Evolutionary conservation across 345 rosid genomes (phyloP).

Genomic region (Laguncularia racemosa): DNA sequence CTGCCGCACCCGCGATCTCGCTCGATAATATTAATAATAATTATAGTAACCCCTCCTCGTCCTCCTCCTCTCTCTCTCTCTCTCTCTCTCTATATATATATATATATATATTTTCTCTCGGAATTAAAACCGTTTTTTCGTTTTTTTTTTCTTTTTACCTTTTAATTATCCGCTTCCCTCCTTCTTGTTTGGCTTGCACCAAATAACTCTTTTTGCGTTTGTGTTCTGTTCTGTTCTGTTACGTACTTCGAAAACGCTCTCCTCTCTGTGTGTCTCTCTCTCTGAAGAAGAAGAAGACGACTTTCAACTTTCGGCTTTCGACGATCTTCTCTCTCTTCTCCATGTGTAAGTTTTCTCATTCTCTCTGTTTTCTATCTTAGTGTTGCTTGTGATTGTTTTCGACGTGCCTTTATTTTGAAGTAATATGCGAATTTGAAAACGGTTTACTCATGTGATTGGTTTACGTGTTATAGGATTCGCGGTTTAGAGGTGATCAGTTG

Average conservation of each 20-base stretch:
- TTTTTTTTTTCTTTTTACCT: too few relatives aligned
- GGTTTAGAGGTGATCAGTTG: slow-evolving; percentile 26
- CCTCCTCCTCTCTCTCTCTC: slow-evolving; percentile 2
- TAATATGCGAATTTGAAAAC: slow-evolving; percentile 16
- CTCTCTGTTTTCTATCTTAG: not conserved
- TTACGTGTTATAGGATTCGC: slow-evolving; percentile 6
- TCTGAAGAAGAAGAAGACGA: not conserved
- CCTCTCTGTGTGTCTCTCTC: not conserved
- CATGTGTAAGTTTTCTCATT: not conserved
- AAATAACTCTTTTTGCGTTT: too few relatives aligned
- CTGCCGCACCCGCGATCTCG: too few relatives aligned
- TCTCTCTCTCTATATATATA: not conserved
- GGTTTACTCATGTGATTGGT: slow-evolving; percentile 1
- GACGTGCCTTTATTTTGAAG: slow-evolving; percentile 34
- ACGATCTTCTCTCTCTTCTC: slow-evolving; percentile 9
- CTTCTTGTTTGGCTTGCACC: slow-evolving; percentile 2
- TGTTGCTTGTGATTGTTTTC: slow-evolving; percentile 1
- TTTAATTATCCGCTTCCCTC: not conserved
- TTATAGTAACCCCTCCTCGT: slow-evolving; percentile 5
- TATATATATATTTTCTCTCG: too few relatives aligned
- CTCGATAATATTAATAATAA: not conserved
- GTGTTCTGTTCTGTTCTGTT: too few relatives aligned
- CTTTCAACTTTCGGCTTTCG: slow-evolving; percentile 7
- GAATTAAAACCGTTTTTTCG: too few relatives aligned
- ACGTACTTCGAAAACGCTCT: not conserved